Base-by-base conservation (phyloP, 495 filamentous ascomycete genomes). In the Penicillium pancosmium region DNA sequence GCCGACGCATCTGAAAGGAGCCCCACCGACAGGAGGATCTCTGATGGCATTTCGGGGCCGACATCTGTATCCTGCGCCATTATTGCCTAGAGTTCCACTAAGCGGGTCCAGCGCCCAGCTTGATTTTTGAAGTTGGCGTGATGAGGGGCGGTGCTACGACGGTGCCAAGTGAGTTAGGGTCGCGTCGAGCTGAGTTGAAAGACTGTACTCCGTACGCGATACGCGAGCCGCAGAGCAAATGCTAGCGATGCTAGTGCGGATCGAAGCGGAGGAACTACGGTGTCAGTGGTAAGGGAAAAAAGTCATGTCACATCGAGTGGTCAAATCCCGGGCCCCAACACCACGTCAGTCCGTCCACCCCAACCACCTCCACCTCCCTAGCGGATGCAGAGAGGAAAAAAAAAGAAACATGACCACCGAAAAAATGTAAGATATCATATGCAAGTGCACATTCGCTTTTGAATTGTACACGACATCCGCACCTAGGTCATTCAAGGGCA, bases 251-350 rank as follows among this genome's bases (percentile, higher is more conserved):
- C 41, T 47, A 58, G 46, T 40, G 31, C 44, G 54, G 46, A 60
- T 60, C 48, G 46, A 44, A 38, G 53, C n/a, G 35, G 40, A 46
- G 23, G 31, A 55, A 31, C 18, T 27, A 25, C 56, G 23, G 33
- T 18, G 41, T 19, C 33, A 43, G 34, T 48, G 46, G 16, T 13
- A 50, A 41, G 15, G n/a, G 16, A 23, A n/a, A 15, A 57, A 33
- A 56, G 19, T 50, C 43, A 38, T 60, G 62, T 64, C 62, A 64
- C 62, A 64, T 60, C 54, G 57, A 60, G 56, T 49, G 50, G 33
- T 50, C 54, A 56, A 56, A 60, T 64, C 57, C 61, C 61, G 61
- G 52, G 40, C 53, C 33, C 19, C 41, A 13, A 21, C 48, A 59
- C 44, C 54, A 61, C 58, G 54, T 61, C 58, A 65, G 54, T 60